Evolutionary conservation across 2,329 filamentous ascomycete genomes (phyloP), one percentile per base, ranked within the genome.

Genomic region (Pyrenophora seminiperda): DNA sequence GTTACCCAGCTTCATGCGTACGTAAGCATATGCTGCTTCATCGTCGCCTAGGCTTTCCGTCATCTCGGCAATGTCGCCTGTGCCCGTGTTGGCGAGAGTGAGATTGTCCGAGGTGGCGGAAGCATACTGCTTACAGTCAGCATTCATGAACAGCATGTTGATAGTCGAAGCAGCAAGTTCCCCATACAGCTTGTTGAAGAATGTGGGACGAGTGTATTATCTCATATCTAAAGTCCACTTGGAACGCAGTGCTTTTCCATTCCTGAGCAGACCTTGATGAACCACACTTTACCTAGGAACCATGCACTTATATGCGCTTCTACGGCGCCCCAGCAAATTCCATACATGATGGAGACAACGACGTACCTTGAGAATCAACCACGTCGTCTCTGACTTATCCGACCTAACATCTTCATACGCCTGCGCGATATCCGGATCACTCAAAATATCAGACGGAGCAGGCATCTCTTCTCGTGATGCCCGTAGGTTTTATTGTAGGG

Each of bases 341-440:
- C 5, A 10, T 15, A 37, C 37, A 44, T 20, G 14, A 17, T 4
- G 5, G 7, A 3, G 13, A 20, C 6, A 36, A 13, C n/a, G n/a
- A 40, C 45, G 30, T 87, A 82, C 59, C 52, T 83, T 85, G 60
- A 89, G 77, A 49, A 89, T 78, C 17, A 89, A 79, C 85, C 85
- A 89, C 74, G 85, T 87, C 55, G 79, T 83, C 48, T 77, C 73
- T 53, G 86, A 80, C 71, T 86, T 87, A 79, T 88, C 85, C 59
- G 79, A 82, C 53, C 85, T 84, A 48, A 88, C 84, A 53, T 82
- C 81, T 20, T 87, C 83, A 78, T 88, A 88, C 58, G 85, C 86
- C 44, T 80, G 77, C 47, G 79, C 75, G 63, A 88, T 82, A 36
- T 86, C 84, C 68, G 83, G 78, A 41, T 71, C 68, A 19, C 59